Conservation (phyloP, 306 rosid genomes). For the Gillenia trifoliata region DNA sequence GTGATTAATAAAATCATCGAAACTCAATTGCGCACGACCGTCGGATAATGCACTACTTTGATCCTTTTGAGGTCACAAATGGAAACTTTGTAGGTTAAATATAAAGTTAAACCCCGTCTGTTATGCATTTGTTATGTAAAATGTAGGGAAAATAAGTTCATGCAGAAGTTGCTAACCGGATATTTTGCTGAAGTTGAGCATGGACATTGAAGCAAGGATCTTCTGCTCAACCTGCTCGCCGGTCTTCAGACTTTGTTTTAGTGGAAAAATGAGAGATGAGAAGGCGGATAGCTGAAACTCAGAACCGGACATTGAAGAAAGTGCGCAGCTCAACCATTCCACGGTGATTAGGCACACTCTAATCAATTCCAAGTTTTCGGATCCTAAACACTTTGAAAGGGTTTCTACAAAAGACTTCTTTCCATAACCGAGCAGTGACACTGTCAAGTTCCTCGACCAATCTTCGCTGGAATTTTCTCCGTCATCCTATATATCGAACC, state of each 20-base stretch:
- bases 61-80: too few species aligned
- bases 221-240: constrained; percentile 46
- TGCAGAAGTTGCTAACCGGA: constrained; percentile 43
- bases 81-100: too few species aligned
- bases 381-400: constrained; percentile 48
- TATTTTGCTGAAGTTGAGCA: constrained; percentile 71
- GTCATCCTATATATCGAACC: constrained; percentile 35
- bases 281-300: constrained; percentile 54
- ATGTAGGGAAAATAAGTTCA: not conserved
- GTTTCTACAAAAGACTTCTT: constrained; percentile 50
- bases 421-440: constrained; percentile 49
- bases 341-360: constrained; percentile 43
- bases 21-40: not conserved
- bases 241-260: constrained; percentile 44
- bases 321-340: constrained; percentile 72
- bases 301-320: constrained; percentile 28
- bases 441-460: constrained; percentile 46
- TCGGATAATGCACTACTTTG: not conserved
- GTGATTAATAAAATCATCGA: not conserved
- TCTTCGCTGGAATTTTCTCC: constrained; percentile 43
- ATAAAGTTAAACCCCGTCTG: not conserved
- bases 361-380: constrained; percentile 46
- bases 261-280: constrained; percentile 39
- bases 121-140: not conserved
- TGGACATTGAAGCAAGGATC: constrained; percentile 61